Evolutionary conservation across 257 asterid species (phyloP), one percentile per base, ranked within the genome.

Genomic region (Solanum bulbocastanum): DNA sequence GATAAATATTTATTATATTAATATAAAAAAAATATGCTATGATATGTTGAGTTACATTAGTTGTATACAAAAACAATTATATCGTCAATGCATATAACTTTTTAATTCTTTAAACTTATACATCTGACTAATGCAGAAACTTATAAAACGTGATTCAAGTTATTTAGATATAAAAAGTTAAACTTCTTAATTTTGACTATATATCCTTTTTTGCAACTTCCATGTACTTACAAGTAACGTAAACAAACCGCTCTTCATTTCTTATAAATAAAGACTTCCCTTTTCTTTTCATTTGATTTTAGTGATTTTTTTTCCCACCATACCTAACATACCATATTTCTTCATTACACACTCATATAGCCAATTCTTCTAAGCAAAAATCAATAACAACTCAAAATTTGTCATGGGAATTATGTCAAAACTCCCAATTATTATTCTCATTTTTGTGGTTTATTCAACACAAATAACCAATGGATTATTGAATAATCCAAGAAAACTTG

Each of bases 401-500:
- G 15, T 42, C 49, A 3, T 42, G 49, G 49, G 49, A 42, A 42
- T 40, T 46, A 88, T 88, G 94, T 60, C 83, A 62, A 87, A 75
- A 25, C 46, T 89, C 10, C 44, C 85, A 2, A n/a, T 88, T 32
- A 40, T 88, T 88, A 42, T 90, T 56, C 30, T 88, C 36, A 16
- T 90, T 69, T 36, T 89, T 74, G 82, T 83, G 8, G n/a, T 79
- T 42, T 18, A 18, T 52, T 46, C 46, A 23, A 20, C 68, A 33
- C 86, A 87, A 12, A 40, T 33, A 37, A 84, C 86, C 86, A 56
- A 87, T 71, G 90, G 87, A 49, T 87, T 89, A 10, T 86, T 89
- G 18, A 49, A 73, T 65, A 39, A 76, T 81, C 87, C 91, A 32
- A 88, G 91, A 87, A 87, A 89, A 76, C 91, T 93, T 10, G 93